These are phyloP conservation scores for Leishmania major DNA, from an alignment of 208 protist species.

Conservation along the genomic window DNA sequence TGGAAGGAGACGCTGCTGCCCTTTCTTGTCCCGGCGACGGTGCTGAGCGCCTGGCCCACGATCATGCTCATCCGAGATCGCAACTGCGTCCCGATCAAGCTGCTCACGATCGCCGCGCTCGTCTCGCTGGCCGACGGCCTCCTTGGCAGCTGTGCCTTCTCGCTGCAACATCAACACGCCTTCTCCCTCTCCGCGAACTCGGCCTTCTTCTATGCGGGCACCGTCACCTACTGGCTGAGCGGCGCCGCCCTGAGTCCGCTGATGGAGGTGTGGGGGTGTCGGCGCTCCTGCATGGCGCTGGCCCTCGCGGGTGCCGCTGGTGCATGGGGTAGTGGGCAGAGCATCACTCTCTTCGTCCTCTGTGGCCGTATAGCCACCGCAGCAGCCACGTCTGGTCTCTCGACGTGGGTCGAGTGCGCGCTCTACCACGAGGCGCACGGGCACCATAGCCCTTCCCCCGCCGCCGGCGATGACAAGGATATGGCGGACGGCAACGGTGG, in stretches of 20 bases:
- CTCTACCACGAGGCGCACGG: conserved; percentile 9
- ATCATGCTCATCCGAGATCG: conserved; percentile 6
- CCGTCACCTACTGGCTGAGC: conserved; percentile 19
- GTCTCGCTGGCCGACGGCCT: conserved; percentile 19
- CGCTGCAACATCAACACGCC: conserved; percentile 26
- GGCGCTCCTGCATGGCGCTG: conserved; percentile 8
- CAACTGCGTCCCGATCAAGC: conserved; percentile 15
- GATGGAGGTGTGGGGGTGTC: conserved; percentile 14
- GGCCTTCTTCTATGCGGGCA: conserved; percentile 17
- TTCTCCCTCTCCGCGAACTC: conserved; percentile 14
- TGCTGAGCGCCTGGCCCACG: conserved; percentile 15
- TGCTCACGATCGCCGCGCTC: conserved; percentile 15
- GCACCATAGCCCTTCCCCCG: neutral
- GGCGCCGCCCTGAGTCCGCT: conserved; percentile 10
- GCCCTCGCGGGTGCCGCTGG: conserved; percentile 1
- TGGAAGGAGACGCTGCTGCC: conserved; percentile 12
- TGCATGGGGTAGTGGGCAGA: conserved; percentile 11
- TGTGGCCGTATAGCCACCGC: conserved; percentile 12
- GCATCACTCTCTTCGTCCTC: neutral
- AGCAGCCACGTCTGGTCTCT: conserved; percentile 12
- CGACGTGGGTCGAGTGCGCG: conserved; percentile 18
- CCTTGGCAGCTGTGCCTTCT: conserved; percentile 22
- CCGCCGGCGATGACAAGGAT: neutral
- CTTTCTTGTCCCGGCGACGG: conserved; percentile 19
- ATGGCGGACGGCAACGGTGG: neutral